phyloP scores from a whole-genome alignment of 2,329 filamentous ascomycete species.

The Fusarium aywerte region DNA sequence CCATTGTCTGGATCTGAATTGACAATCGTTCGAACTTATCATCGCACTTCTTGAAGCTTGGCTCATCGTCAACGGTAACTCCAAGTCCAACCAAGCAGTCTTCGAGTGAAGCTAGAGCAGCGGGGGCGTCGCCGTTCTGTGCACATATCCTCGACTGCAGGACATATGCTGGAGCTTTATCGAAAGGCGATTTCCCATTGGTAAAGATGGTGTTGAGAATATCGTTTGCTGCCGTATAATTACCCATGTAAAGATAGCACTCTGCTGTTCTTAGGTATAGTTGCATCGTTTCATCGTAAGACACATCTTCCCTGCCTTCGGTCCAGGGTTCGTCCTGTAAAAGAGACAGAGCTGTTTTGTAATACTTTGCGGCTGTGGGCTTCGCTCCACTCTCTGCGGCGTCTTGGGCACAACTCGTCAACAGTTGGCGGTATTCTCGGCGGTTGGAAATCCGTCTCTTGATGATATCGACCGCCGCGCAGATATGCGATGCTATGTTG shows the following conservation, averaged over 20 bases:
- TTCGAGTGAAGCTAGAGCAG: slow-evolving; percentile 76
- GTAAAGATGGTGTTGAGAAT: slow-evolving; percentile 77
- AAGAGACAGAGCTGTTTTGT: slow-evolving; percentile 78
- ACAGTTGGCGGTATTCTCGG: slow-evolving; percentile 75
- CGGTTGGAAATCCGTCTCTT: slow-evolving; percentile 70
- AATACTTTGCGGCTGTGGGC: slow-evolving; percentile 84
- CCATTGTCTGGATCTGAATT: slow-evolving; percentile 68
- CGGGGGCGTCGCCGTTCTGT: slow-evolving; percentile 75
- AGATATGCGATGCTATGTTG: slow-evolving; percentile 82
- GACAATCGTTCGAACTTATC: slow-evolving; percentile 73
- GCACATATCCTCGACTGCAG: slow-evolving; percentile 82
- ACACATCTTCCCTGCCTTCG: slow-evolving; percentile 74
- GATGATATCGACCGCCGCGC: slow-evolving; percentile 79
- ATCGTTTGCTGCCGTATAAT: slow-evolving; percentile 72
- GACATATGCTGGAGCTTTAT: slow-evolving; percentile 86
- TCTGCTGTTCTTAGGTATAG: slow-evolving; percentile 84
- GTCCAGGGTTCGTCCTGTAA: slow-evolving; percentile 84
- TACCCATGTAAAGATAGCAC: slow-evolving; percentile 81
- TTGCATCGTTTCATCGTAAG: slow-evolving; percentile 86
- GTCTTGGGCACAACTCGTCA: slow-evolving; percentile 81
- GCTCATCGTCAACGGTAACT: slow-evolving; percentile 71
- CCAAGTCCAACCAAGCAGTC: slow-evolving; percentile 77
- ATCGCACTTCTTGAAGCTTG: slow-evolving; percentile 82
- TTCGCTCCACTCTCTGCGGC: slow-evolving; percentile 86
- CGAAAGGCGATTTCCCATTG: slow-evolving; percentile 76